Evolutionary conservation across 2,329 filamentous ascomycete genomes (phyloP), one percentile per base, ranked within the genome.

Genomic region (Periconia sp.): DNA sequence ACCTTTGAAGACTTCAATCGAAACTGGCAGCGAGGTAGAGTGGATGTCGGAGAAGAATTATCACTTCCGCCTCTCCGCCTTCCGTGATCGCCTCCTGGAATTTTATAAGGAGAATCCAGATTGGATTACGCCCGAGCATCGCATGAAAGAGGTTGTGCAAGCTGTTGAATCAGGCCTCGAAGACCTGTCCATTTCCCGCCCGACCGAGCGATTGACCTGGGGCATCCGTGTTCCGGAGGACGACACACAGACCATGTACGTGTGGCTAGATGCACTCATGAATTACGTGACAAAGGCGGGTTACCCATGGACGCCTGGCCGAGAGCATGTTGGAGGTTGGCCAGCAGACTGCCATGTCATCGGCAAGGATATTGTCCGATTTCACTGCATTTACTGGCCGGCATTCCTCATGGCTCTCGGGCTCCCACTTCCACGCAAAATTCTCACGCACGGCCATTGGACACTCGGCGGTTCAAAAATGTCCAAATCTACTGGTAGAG

Each of bases 381-480:
- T 99, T 70, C 95, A 99, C 68, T 92, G 89, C 69, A 86, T 99
- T 34, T 99, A 99, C 76, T 99, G 95, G 94, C 94, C 94, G 0
- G 94, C 94, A 3, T 87, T 99, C 57, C 83, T 99, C 12, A 87
- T 99, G 80, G 92, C 94, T 1, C 76, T 96, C 11, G 85, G 86
- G 37, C 77, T 97, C 4, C 87, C 89, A 1, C 75, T 88, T 1
- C 90, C 94, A 1, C 86, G 85, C 61, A 84, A 85, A 50, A 82
- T 99, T 22, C 76, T 99, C 2, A 89, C 89, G 38, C 94, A 99
- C 66, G 91, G 87, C 2, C 94, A 99, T 68, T 99, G 95, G 94
- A 95, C 91, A 11, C 85, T 99, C 73, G 89, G 88, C 42, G 84
- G 84, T 39, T 83, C 85, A 57, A 99, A 99, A 71, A 99, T 99